Base-by-base conservation (phyloP, 495 filamentous ascomycete species). In the Ramalina peruviana region DNA sequence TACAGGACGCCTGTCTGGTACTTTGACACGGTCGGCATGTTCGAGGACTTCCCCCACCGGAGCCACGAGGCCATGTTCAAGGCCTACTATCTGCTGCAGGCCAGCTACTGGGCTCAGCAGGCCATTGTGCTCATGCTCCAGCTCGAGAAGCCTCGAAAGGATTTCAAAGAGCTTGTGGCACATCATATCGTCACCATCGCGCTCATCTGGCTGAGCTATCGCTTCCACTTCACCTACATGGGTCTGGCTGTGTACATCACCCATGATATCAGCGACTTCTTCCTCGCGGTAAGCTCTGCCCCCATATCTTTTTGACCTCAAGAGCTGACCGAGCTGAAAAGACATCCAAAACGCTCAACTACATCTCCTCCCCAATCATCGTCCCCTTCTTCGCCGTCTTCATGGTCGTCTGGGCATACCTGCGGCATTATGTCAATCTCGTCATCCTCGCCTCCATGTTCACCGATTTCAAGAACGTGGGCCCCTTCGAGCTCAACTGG, bases 181-280 rank as follows among this genome's bases (percentile, higher is more conserved):
- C 92, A 98, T 62, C 92, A 98, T 61, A 83, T 97, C 54, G 86
- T 97, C 58, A 93, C 87, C 11, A 63, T 98, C 49, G 71, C 82
- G n/a, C 72, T 98, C 49, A 97, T 98, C 53, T 80, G 68, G 27
- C 65, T 88, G 61, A 93, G 86, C 70, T 98, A 98, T 65, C 82
- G 89, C 27, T 98, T 94, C 72, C 93, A 98, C 65, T 98, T 98
- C 65, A 92, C 92, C 9, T 89, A 93, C 64, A 93, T 98, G 70
- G 92, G 92, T n/a, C 61, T 98, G 37, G 89, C 87, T 26, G 90
- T 98, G 7, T 98, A 94, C 63, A 88, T 96, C 53, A 97, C 92
- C 19, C 88, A 94, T 60, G 92, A 98, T 57, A 85, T 97, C 54
- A 85, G 80, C 47, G 92, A 98, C 61, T 95, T 97, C 66, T 98